Evolutionary conservation across 139 green algal species (phyloP).

Genomic region (Spirogloea muscicola): DNA sequence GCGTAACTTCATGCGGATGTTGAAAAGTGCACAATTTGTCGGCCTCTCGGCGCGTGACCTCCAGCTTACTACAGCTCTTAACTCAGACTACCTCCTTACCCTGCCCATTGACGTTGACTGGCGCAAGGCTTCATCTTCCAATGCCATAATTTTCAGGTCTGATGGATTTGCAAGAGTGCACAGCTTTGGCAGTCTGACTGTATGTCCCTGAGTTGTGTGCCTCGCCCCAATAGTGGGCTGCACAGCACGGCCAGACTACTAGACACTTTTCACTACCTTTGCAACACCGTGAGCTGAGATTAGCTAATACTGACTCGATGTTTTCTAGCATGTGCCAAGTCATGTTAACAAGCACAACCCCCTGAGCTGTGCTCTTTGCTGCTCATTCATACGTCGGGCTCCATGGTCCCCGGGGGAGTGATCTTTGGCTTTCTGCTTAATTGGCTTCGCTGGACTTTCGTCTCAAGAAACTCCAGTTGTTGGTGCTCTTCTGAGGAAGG

Average conservation of each 20-base stretch:
- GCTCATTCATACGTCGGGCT: background rate
- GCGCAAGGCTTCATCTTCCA: slow-evolving; percentile 1
- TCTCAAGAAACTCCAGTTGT: background rate
- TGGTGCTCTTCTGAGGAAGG: background rate
- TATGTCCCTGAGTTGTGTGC: background rate
- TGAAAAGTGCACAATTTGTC: slow-evolving; percentile 5
- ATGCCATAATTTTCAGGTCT: slow-evolving; percentile 28
- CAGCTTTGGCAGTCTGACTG: background rate
- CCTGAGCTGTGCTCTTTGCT: background rate
- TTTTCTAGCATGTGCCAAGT: background rate
- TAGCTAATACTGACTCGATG: background rate
- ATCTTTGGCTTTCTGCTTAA: background rate
- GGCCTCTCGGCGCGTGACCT: slow-evolving; percentile 9
- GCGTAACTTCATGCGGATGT: slow-evolving; percentile 16
- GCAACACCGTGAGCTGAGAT: background rate
- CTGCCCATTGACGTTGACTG: slow-evolving; percentile 23
- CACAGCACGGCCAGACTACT: background rate
- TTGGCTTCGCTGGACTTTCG: background rate
- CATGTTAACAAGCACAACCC: background rate
- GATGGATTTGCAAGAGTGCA: background rate
- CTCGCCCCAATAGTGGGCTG: background rate
- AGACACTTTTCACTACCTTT: background rate
- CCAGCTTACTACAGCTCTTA: slow-evolving; percentile 17
- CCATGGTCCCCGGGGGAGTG: background rate
- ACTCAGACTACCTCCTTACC: slow-evolving; percentile 29